Base-by-base conservation (phyloP, 2,329 filamentous ascomycete genomes). In the Colletotrichum viniferum region DNA sequence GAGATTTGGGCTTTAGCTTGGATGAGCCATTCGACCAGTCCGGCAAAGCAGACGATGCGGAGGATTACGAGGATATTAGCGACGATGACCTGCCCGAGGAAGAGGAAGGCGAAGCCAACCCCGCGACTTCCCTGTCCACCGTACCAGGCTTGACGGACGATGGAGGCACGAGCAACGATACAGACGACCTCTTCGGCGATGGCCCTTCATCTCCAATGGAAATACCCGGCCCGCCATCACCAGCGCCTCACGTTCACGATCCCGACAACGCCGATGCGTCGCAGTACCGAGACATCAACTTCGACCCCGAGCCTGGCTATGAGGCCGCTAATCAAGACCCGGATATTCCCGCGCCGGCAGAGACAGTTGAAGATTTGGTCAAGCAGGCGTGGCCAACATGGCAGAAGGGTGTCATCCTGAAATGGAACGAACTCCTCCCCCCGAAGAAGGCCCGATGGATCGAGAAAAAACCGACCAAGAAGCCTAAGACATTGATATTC, bases 41-140 rank as follows among this genome's bases (percentile, higher is more conserved):
- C 8, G 94, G 95, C 83, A 99, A 99, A 84, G 96, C 96, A 70
- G 96, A 96, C 76, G 95, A 98, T 85, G 97, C 97, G 55, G 87
- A 97, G 77, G 97, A 99, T 82, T 99, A 89, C 80, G 95, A 95
- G 82, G 95, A 98, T 81, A 96, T 98, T 77, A 94, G 94, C 78
- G 96, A 98, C 82, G 96, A 97, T 81, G 96, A 98, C 77, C 89
- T 98, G 9, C 94, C 95, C 13, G 95, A 97, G 8, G 95, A 97
- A 77, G 93, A 95, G 76, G 90, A 92, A 71, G 84, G 84, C 26
- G 90, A 92, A 69, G 84, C 84, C 32, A 84, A 83, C 13, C 83
- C 82, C 7, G 84, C 82, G 67, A 80, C 82, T 18, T 88, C 86
- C 16, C 82, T 85, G 62, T 88, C 91, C n/a, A 52, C 43, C 71